These are phyloP conservation scores for Paraphoma chrysanthemicola DNA, from an alignment of 2,329 filamentous ascomycete species.

Conservation along the genomic window DNA sequence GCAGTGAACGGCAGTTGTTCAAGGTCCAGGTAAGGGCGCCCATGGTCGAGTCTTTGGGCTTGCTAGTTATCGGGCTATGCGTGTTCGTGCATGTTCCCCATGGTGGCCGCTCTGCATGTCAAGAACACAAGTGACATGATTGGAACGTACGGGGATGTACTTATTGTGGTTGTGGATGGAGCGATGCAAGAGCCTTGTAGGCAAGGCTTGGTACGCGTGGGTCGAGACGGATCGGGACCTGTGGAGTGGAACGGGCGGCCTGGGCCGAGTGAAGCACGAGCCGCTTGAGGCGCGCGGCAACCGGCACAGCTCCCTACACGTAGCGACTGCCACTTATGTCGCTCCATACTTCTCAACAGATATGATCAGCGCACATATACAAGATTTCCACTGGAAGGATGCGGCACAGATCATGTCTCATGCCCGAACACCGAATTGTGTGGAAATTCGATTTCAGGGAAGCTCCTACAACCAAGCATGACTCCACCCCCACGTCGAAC, in stretches of 20 bases:
- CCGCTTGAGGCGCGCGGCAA: neutral
- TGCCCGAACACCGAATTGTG: neutral
- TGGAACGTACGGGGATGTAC: neutral
- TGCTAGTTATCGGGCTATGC: no score
- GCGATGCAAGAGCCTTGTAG: neutral
- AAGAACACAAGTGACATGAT: neutral
- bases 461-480: neutral
- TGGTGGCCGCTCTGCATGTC: no score
- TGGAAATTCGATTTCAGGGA: neutral
- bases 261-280: neutral
- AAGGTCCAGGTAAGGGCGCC: no score
- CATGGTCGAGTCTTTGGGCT: no score
- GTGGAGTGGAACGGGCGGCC: neutral
- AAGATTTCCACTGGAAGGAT: no score
- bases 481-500: neutral
- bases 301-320: no score
- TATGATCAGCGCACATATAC: neutral
- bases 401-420: neutral
- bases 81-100: no score
- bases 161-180: neutral
- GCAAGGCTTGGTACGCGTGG: neutral
- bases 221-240: neutral
- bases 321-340: neutral
- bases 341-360: neutral
- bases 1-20: neutral